A percentile compares a stretch with the other conserved stretches of the same genome.
These are phyloP conservation scores for Ascosphaera apis DNA, from an alignment of 2,329 filamentous ascomycete species.

Conservation along the genomic window DNA sequence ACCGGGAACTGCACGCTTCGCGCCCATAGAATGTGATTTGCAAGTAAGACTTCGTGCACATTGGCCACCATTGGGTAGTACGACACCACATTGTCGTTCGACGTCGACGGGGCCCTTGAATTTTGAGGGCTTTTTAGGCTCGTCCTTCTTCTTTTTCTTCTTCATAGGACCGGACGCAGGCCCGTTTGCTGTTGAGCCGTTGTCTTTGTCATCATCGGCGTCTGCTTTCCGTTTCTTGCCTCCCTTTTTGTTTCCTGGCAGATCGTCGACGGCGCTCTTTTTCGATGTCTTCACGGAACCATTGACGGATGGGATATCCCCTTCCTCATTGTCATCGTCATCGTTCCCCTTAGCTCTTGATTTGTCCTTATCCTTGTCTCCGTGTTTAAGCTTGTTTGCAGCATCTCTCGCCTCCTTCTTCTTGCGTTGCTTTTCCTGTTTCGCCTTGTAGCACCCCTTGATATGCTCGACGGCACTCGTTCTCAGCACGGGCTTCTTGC, in stretches of 20 bases:
- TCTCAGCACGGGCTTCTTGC: slow-evolving; percentile 67
- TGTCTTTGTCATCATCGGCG: slow-evolving; percentile 45
- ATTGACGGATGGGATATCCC: slow-evolving; percentile 21
- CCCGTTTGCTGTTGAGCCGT: not conserved
- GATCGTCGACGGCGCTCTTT: slow-evolving; percentile 36
- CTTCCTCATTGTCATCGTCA: slow-evolving; percentile 18
- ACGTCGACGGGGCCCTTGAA: slow-evolving; percentile 86
- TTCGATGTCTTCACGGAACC: slow-evolving; percentile 36
- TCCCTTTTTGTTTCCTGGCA: slow-evolving; percentile 24
- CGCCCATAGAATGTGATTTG: slow-evolving; percentile 89
- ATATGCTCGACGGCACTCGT: slow-evolving; percentile 58
- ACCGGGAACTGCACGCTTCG: slow-evolving; percentile 70
- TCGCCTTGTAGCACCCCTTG: slow-evolving; percentile 58
- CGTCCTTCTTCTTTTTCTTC: slow-evolving; percentile 91
- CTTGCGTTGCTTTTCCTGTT: slow-evolving; percentile 56
- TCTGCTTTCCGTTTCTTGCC: slow-evolving; percentile 63
- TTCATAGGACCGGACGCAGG: slow-evolving; percentile 33
- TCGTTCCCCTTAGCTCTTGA: slow-evolving; percentile 12
- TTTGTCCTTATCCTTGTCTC: slow-evolving; percentile 22
- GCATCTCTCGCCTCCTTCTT: slow-evolving; percentile 56
- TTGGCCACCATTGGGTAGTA: slow-evolving; percentile 60
- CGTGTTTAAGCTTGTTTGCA: slow-evolving; percentile 35
- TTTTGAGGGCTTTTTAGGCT: slow-evolving; percentile 61
- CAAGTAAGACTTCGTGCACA: slow-evolving; percentile 79
- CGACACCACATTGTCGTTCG: slow-evolving; percentile 78